Conservation (phyloP, 768 basidiomycete species). For the Gautieria morchelliformis region DNA sequence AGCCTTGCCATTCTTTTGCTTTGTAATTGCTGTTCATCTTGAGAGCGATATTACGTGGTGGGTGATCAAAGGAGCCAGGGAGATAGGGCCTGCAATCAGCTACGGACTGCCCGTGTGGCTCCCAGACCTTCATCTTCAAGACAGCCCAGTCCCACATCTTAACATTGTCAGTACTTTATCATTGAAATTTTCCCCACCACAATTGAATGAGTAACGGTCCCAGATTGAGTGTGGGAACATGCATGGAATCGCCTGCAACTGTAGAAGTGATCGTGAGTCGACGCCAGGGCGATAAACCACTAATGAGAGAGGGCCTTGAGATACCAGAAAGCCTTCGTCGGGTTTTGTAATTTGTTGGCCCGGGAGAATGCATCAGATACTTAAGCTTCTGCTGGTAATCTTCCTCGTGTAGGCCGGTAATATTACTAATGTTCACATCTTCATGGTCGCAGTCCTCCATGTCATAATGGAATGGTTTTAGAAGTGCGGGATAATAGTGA, state of each 20-base stretch:
- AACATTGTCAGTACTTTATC: constrained; percentile 24
- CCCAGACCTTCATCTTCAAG: too few relatives aligned
- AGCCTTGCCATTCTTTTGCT: too few relatives aligned
- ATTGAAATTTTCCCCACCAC: constrained; percentile 26
- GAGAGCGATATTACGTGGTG: constrained; percentile 30
- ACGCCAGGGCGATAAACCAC: constrained; percentile 17
- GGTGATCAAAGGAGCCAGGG: constrained; percentile 31
- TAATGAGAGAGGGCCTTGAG: constrained; percentile 27
- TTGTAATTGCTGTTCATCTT: constrained; percentile 28
- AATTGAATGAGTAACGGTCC: constrained; percentile 26
- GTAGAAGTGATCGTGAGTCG: constrained; percentile 1
- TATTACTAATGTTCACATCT: background rate
- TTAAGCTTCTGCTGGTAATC: too few relatives aligned
- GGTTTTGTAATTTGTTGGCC: constrained; percentile 5
- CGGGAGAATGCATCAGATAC: background rate
- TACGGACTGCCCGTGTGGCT: too few relatives aligned
- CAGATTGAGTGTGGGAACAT: constrained; percentile 28
- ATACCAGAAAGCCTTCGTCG: constrained; percentile 24
- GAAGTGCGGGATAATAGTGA: constrained; percentile 28
- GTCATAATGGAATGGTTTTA: constrained; percentile 18
- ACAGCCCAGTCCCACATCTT: too few relatives aligned
- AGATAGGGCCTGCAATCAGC: too few relatives aligned
- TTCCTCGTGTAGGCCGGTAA: background rate
- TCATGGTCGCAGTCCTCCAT: constrained; percentile 22
- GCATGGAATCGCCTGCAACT: too few relatives aligned